Evolutionary conservation across 2,329 filamentous ascomycete species (phyloP).

Genomic region (Colletotrichum sp.): DNA sequence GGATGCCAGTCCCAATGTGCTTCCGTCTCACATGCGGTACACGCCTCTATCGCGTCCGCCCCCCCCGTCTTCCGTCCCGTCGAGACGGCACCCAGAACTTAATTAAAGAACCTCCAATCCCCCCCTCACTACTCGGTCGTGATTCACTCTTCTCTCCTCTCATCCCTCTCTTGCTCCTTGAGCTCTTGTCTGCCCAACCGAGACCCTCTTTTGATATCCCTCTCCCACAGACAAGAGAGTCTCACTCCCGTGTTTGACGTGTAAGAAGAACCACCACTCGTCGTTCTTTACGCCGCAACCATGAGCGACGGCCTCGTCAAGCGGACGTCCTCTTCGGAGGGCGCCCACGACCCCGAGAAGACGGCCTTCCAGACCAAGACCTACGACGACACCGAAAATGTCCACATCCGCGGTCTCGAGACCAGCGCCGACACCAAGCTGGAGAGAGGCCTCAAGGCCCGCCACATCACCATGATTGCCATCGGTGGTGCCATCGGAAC

Average conservation of each 20-base stretch:
- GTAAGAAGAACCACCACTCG: background rate
- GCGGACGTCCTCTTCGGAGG: conserved; percentile 31
- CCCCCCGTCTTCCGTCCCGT: background rate
- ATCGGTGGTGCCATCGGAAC: conserved; percentile 79
- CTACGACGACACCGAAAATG: conserved; percentile 27
- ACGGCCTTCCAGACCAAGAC: conserved; percentile 23
- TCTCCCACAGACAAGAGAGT: background rate
- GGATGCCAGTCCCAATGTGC: background rate
- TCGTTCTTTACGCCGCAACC: background rate
- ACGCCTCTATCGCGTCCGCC: background rate
- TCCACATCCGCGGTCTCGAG: conserved; percentile 53
- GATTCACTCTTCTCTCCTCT: background rate
- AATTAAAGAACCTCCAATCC: conserved; percentile 15
- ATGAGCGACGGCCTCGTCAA: conserved; percentile 29
- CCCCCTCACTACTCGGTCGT: background rate
- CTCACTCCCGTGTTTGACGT: background rate
- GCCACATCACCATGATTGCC: conserved; percentile 66
- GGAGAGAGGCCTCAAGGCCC: conserved; percentile 58
- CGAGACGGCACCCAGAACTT: background rate
- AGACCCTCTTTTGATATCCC: background rate
- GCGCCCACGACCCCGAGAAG: conserved; percentile 27
- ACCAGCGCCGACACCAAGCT: conserved; percentile 52
- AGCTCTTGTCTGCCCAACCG: background rate
- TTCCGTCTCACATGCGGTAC: conserved; percentile 7
- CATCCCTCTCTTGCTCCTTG: conserved; percentile 10